These are phyloP conservation scores for Pichia paraexigua DNA, from an alignment of 805 yeast genomes.

Conservation along the genomic window DNA sequence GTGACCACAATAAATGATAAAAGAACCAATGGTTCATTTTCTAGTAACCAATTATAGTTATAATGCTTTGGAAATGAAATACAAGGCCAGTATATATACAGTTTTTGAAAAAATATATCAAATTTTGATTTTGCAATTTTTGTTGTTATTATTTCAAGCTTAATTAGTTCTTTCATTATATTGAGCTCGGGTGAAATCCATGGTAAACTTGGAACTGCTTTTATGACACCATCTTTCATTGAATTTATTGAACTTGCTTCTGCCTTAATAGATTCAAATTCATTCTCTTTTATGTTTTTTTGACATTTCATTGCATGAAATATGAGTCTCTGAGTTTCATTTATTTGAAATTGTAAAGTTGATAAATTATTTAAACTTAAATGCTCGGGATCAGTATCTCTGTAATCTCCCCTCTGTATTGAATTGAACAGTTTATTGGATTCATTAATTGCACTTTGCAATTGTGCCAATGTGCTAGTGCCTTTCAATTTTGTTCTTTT, in stretches of 20 bases:
- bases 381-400: conserved; percentile 14
- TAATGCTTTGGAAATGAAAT: conserved; percentile 33
- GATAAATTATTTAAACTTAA: conserved; percentile 16
- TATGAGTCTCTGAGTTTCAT: conserved; percentile 26
- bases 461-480: conserved; percentile 19
- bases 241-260: conserved; percentile 29
- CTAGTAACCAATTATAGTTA: conserved; percentile 33
- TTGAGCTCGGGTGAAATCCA: conserved; percentile 31
- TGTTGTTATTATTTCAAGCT: conserved; percentile 27
- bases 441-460: conserved; percentile 23
- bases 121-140: conserved; percentile 31
- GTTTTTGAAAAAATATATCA: conserved; percentile 29
- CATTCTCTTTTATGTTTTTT: not conserved
- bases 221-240: conserved; percentile 31
- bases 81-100: conserved; percentile 42
- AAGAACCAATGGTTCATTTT: conserved; percentile 36
- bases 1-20: conserved; percentile 39
- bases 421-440: conserved; percentile 19
- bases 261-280: not conserved
- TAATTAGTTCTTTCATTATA: conserved; percentile 32
- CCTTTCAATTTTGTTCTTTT: conserved; percentile 24
- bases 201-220: conserved; percentile 27
- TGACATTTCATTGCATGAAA: conserved; percentile 20
- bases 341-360: conserved; percentile 24
- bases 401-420: conserved; percentile 13